Percentiles rank a stretch among this genome's conserved stretches.
phyloP scores from a whole-genome alignment of 2,329 filamentous ascomycete genomes.

The Pyricularia pennisetigena region DNA sequence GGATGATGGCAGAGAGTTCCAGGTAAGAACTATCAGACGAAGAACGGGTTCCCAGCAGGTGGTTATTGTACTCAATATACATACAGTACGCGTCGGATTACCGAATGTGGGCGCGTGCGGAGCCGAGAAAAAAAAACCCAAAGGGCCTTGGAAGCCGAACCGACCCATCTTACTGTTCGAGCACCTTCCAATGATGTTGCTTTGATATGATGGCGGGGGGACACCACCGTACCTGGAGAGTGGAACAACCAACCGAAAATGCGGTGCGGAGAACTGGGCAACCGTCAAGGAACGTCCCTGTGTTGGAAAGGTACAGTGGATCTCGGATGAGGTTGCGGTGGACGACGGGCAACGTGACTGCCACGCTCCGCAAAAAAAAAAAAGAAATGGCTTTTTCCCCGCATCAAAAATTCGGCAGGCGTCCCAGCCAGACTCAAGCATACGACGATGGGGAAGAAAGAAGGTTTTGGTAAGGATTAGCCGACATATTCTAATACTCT shows the following conservation, averaged over 20 bases:
- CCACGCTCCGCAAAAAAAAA: not conserved
- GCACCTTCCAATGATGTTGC: not conserved
- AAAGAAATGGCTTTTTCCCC: not conserved
- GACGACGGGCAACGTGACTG: not conserved
- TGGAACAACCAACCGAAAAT: not conserved
- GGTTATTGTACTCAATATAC: not conserved
- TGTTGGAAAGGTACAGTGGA: not conserved
- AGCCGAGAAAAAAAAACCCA: not conserved
- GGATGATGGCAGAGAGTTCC: not conserved
- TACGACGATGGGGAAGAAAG: too few species aligned
- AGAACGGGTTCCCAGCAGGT: not conserved
- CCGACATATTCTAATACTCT: too few species aligned
- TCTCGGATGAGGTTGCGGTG: not conserved
- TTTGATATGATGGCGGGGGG: not conserved
- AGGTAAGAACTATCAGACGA: not conserved
- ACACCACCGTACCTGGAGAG: not conserved
- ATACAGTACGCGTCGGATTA: not conserved
- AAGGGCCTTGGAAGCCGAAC: not conserved
- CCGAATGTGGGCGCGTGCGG: not conserved
- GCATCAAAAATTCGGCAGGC: not conserved
- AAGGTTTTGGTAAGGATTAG: not conserved
- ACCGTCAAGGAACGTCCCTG: not conserved
- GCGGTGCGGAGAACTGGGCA: not conserved
- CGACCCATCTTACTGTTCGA: slow-evolving; percentile 1
- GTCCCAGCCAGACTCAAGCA: not conserved